phyloP scores from a whole-genome alignment of 2,329 filamentous ascomycete genomes.

The Diaporthe citrichinensis region DNA sequence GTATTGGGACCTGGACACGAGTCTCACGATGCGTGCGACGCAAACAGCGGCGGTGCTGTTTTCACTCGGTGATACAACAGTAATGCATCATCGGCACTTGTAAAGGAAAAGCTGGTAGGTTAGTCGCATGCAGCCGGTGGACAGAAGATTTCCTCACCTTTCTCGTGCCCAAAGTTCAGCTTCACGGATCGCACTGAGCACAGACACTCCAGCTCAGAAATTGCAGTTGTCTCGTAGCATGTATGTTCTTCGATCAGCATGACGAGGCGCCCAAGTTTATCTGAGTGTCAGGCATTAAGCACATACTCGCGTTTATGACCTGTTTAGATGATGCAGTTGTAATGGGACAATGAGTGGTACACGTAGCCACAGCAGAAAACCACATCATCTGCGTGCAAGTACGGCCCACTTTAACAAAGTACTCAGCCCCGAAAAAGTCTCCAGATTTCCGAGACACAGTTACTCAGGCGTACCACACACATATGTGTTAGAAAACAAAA shows the following conservation, averaged over 20 bases:
- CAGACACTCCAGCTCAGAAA: neutral
- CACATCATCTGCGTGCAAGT: neutral
- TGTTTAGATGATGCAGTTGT: neutral
- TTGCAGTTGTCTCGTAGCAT: neutral
- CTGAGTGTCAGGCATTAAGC: neutral
- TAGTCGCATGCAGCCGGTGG: neutral
- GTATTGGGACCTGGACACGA: neutral
- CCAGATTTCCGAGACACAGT: constrained; percentile 4
- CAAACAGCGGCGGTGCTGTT: neutral
- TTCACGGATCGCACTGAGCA: neutral
- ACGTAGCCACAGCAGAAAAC: neutral
- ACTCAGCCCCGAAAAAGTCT: neutral
- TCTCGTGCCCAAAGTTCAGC: neutral
- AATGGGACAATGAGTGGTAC: neutral
- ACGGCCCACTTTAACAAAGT: neutral
- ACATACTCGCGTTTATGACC: neutral
- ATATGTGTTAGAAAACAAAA: neutral
- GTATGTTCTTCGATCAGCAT: neutral
- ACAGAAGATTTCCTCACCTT: neutral
- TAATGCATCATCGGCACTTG: neutral
- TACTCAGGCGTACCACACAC: no score
- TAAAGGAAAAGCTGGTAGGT: neutral
- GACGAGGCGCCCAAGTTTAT: neutral
- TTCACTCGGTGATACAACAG: neutral
- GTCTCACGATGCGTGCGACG: neutral